Base-by-base conservation (phyloP, 2,329 filamentous ascomycete genomes). In the Cladosporium austrohemisphaericum region DNA sequence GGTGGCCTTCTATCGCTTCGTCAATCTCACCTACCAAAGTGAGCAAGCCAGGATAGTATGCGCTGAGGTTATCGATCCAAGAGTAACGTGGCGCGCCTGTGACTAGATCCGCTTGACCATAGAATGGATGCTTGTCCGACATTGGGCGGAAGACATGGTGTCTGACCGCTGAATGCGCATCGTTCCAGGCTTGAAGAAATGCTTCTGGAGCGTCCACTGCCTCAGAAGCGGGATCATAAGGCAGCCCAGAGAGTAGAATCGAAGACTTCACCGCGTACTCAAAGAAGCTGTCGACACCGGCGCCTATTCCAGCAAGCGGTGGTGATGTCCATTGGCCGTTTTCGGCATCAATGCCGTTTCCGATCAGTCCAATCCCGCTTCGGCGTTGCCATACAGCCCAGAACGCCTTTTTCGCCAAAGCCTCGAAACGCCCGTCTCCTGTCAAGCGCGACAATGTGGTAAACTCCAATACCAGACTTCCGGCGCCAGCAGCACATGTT, bases 211-310 rank as follows among this genome's bases (percentile, higher is more conserved):
- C 86, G 46, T 75, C 65, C 3, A 51, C 51, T 56, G 88, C 81
- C 54, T 86, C 79, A 44, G 82, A 78, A 2, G 80, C 60, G 4
- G 62, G 33, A 36, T 71, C 60, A 52, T 67, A 68, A 0, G 70
- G 67, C 5, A 75, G 81, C 1, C 88, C 88, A 2, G 92, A 95
- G 18, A 97, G 80, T 19, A 98, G 71, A 52, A 98, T 87, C 64
- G 95, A 84, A 14, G 90, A 90, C 70, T 98, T 98, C 61, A 97
- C 78, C 3, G 93, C 91, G 68, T 98, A 98, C 70, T 98, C 93
- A 63, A 95, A 97, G 71, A 98, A 98, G 70, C 91, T 96, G 71
- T 98, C 93, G 62, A 95, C 89, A 31, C 93, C 93, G 6, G 93
- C 93, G 41, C 93, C 93, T 59, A 98, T 95, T 23, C 93, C 92